Conservation (phyloP, 768 basidiomycete genomes). For the Auricularia cornea region DNA sequence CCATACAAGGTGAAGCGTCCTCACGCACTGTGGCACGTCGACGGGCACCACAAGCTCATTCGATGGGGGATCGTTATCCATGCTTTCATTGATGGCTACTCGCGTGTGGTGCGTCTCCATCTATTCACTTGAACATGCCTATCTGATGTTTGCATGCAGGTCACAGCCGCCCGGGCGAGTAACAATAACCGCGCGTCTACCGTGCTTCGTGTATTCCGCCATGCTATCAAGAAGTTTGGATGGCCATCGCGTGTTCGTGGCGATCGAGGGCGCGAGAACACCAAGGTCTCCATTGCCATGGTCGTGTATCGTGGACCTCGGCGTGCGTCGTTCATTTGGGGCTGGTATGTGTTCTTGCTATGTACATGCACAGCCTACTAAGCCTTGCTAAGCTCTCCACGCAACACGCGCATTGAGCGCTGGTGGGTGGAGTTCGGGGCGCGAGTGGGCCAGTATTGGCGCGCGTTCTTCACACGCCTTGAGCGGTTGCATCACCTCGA, state of each 20-base stretch:
- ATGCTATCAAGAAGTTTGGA: constrained; percentile 8
- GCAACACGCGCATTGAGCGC: constrained; percentile 13
- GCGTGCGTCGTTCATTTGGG: constrained; percentile 24
- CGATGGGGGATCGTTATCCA: constrained; percentile 7
- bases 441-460: constrained; percentile 13
- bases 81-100: constrained; percentile 9
- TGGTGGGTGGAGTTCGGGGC: constrained; percentile 11
- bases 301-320: constrained; percentile 23
- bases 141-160: too few relatives aligned
- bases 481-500: constrained; percentile 7
- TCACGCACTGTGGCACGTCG: too few relatives aligned
- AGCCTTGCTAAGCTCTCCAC: constrained; percentile 8
- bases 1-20: too few relatives aligned
- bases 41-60: too few relatives aligned
- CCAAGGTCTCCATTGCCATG: constrained; percentile 26
- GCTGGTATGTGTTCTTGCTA: constrained; percentile 10
- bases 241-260: constrained; percentile 25
- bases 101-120: background rate
- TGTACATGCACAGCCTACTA: background rate
- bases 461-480: too few relatives aligned
- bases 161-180: constrained; percentile 15
- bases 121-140: background rate
- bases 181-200: constrained; percentile 20
- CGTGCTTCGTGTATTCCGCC: constrained; percentile 17
- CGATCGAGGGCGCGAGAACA: constrained; percentile 31